Evolutionary conservation across 2,329 filamentous ascomycete species (phyloP), one percentile per base, ranked within the genome.

Genomic region (Calonectria fujianensis): DNA sequence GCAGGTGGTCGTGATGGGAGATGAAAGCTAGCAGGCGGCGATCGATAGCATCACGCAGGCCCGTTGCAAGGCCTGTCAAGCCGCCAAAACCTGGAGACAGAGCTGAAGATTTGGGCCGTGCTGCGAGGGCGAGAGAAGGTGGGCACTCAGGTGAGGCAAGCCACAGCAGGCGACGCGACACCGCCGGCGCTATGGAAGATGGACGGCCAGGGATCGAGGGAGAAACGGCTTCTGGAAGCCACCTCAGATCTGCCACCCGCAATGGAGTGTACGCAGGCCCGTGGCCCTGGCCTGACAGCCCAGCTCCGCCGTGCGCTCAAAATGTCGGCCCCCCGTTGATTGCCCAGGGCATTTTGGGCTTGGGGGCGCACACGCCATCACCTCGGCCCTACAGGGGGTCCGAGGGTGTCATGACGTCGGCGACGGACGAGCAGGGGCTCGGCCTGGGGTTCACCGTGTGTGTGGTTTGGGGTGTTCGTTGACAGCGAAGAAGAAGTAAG

Each of bases 121-220:
- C 69, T 74, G 78, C 63, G 76, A 78, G 76, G 52, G 61, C 32
- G 76, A 78, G 76, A 48, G 61, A 7, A 67, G 69, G 77, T 74
- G 74, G 71, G 48, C 77, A 69, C 70, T 79, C 77, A 76, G 77
- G 76, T 76, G 79, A 81, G 80, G 80, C 79, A 81, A 81, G 80
- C 80, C 77, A 80, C 78, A 76, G 64, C 74, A 76, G 59, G 74
- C 74, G 76, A 74, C 67, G 45, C 78, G 76, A 80, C 78, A 78
- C 75, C 73, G 70, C 78, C 77, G 70, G 66, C 73, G 32, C 57
- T 70, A 76, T 75, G 72, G 59, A 63, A 63, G 39, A 59, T 61
- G 52, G 70, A 64, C 48, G 73, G 54, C 32, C 74, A 75, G 73
- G 75, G 76, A 79, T 76, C 67, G 67, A 61, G 69, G 69, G 66